Base-by-base conservation (phyloP, 305 asterid genomes). In the Galium porrigens region DNA sequence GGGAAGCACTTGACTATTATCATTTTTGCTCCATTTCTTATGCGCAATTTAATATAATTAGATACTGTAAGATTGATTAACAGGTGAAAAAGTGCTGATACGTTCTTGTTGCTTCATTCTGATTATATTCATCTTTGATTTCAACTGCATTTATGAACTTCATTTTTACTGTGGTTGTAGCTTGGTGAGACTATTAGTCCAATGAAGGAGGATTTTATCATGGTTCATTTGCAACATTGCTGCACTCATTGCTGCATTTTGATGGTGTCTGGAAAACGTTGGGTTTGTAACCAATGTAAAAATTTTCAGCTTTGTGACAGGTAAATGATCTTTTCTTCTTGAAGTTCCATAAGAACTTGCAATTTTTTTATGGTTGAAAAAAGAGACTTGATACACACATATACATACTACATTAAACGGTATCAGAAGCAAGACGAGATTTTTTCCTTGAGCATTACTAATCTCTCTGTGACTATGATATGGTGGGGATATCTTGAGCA, bases 121-220 rank as follows among this genome's bases (percentile, higher is more conserved):
- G 20, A 32, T 44, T 15, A 2, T 56, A 0, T 33, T 5, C 17
- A 32, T 10, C 41, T 27, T 58, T 12, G 15, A 65, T 41, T 17
- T 10, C 25, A 25, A 22, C 49, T 34, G 60, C 27, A 14, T 14
- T 7, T 9, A 15, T 64, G 54, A 6, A 63, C 11, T 66, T 69
- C n/a, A 15, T 63, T 51, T 54, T 41, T 37, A 27, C 57, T 39
- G 52, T 36, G 59, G 29, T 77, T 66, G 66, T 80, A 92, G 99
- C 99, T 92, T 75, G 97, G 99, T 34, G 99, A 89, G 79, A 87
- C 99, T 63, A 92, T 92, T 72, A 79, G 81, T 60, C 90, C 95
- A 0, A 89, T 92, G 99, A 92, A 89, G 84, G 99, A 92, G 81
- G 99, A 92, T 73, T 92, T 92, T 70, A 92, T 92, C 82, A 92